Conservation (phyloP, 441 rosid species). For the Arabidopsis hybrid region DNA sequence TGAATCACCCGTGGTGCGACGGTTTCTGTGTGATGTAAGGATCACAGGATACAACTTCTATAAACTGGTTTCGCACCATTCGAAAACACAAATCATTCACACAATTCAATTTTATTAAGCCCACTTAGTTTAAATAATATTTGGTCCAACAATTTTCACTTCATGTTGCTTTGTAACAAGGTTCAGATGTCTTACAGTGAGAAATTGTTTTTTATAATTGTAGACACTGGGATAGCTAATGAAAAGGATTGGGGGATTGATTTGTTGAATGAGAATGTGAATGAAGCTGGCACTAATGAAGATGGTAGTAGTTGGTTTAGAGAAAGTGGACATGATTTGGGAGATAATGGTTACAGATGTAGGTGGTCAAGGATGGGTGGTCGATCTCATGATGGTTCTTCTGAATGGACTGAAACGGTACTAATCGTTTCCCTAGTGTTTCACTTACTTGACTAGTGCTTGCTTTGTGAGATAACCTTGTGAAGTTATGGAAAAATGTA, state of each 20-base stretch:
- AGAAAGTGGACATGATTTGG: conserved; percentile 90
- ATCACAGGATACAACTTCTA: too few relatives aligned
- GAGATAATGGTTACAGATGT: conserved; percentile 90
- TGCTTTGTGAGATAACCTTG: conserved; percentile 8
- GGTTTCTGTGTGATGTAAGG: too few relatives aligned
- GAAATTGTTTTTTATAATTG: conserved; percentile 31
- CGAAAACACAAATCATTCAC: too few relatives aligned
- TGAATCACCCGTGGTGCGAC: too few relatives aligned
- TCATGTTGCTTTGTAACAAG: conserved; percentile 12
- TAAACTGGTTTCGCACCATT: too few relatives aligned
- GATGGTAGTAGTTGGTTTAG: conserved; percentile 93
- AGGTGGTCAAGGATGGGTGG: conserved; percentile 99
- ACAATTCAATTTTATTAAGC: too few relatives aligned
- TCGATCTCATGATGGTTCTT: conserved; percentile 71
- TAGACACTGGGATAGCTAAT: conserved; percentile 97
- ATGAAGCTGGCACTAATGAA: conserved; percentile 88
- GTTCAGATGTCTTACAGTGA: neutral
- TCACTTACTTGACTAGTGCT: conserved; percentile 12
- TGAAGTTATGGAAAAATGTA: neutral
- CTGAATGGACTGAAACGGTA: conserved; percentile 99
- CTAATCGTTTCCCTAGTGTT: conserved; percentile 33
- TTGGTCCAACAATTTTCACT: neutral
- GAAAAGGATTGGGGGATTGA: conserved; percentile 98
- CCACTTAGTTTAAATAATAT: too few relatives aligned
- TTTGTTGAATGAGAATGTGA: conserved; percentile 81